A percentile compares a stretch with the other conserved stretches of the same genome.
These are phyloP conservation scores for Aschersonia sp. DNA, from an alignment of 2,329 filamentous ascomycete genomes.

Conservation along the genomic window DNA sequence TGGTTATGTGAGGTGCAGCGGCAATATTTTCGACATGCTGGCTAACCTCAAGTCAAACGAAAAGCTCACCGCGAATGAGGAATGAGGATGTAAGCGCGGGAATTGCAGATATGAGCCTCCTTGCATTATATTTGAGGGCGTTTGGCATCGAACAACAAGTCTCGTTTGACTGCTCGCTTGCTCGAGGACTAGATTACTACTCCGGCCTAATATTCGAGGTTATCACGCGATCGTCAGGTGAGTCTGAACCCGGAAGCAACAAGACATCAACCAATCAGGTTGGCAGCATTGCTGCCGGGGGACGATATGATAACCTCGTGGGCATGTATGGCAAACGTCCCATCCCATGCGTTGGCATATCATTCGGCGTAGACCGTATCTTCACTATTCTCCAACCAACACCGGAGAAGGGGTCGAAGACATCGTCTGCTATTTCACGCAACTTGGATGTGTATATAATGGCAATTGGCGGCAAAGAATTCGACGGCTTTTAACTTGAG, in stretches of 20 bases:
- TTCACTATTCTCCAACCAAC: conserved; percentile 36
- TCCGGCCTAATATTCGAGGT: conserved; percentile 85
- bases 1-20: conserved; percentile 62
- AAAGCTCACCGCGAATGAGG: conserved; percentile 49
- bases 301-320: conserved; percentile 83
- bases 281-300: conserved; percentile 66
- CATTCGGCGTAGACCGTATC: conserved; percentile 88
- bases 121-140: conserved; percentile 69
- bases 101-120: conserved; percentile 61
- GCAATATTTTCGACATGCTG: conserved; percentile 53
- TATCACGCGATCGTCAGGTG: conserved; percentile 45
- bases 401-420: not conserved
- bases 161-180: conserved; percentile 78
- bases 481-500: conserved; percentile 1
- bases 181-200: conserved; percentile 82
- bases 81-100: conserved; percentile 67
- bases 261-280: conserved; percentile 40
- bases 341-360: conserved; percentile 53
- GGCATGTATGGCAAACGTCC: conserved; percentile 84
- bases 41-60: conserved; percentile 53
- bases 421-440: not conserved
- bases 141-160: conserved; percentile 59
- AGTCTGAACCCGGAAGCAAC: conserved; percentile 18
- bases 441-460: conserved; percentile 1
- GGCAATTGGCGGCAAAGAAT: conserved; percentile 1